Evolutionary conservation across 2,329 filamentous ascomycete species (phyloP), one percentile per base, ranked within the genome.

Genomic region (Metarhizium humberi): DNA sequence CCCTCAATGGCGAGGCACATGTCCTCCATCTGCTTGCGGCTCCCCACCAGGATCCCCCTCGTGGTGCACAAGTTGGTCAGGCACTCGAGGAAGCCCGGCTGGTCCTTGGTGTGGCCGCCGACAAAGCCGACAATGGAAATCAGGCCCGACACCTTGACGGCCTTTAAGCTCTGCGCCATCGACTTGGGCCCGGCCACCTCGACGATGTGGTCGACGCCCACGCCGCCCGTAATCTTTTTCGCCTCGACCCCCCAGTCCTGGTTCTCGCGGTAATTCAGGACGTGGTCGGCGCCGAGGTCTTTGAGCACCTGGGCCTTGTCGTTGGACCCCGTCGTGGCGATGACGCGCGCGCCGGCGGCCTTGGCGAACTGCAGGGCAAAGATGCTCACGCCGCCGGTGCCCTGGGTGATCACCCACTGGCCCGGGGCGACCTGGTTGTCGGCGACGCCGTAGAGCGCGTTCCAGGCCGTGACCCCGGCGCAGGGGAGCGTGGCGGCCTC

Each of bases 391-490:
- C 85, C 85, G 20, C 86, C 85, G 0, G 84, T 88, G n/a, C 85
- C 86, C 68, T 88, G 83, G 1, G 84, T 84, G 38, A 89, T 74
- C 3, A 89, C 83, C 61, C 68, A 75, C 58, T 79, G 69, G 4
- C 82, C 83, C 0, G 80, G 77, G 62, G 75, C 73, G 56, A 86
- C 59, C 50, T 64, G 63, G 57, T 67, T 65, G 29, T 73, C 71
- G 60, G 69, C 68, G 34, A 83, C 62, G 2, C 84, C 84, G 61
- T 80, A 85, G 13, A 87, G 72, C 2, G 80, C 80, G 64, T 86
- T 86, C 84, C 84, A 87, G 30, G 78, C 80, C 2, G 84, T 87
- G 50, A 87, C 62, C 2, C 72, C 83, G 2, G 84, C 82, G 62
- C 84, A 86, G 1, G 77, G 66, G 1, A 87, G 71, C 0, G 83